Evolutionary conservation across 345 rosid species (phyloP), one percentile per base, ranked within the genome.

Genomic region (Conringia planisiliqua): DNA sequence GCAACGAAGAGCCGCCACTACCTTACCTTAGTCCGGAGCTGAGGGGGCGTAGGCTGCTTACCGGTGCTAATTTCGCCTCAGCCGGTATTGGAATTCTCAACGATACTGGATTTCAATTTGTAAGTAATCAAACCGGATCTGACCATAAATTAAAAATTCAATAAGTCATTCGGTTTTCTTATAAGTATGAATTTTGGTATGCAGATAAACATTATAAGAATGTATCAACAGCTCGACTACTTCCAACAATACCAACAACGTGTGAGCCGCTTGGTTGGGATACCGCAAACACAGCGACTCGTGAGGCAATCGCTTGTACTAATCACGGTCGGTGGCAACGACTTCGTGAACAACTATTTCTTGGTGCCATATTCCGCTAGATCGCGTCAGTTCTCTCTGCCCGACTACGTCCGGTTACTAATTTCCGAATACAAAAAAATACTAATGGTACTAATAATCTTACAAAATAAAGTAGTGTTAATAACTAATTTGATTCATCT

Each of bases 51-150:
- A 87, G 40, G 40, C 82, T 94, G 5, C 89, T 91, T 48, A 80
- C 84, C 6, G 96, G 97, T 68, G 98, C 98, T 54, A 94, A 91
- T 42, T 94, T 94, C 26, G 98, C 98, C 46, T 94, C 98, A 0
- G 96, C 98, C 35, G 97, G 98, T 11, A 86, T 94, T 1, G 98
- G 98, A 29, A 81, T 94, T 51, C 91, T 91, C 70, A 89, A 94
- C 47, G 98, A 94, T 68, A 94, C 97, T 3, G 98, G 98, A 13
- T 4, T 87, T 51, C 98, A 94, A 70, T 94, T 91, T 43, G 97
- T 91, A 83, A 67, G 92, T 79, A 52, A 54, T 0, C 7, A 55
- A 70, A 55, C 66, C 35, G 42, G 59, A 30, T 26, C 13, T 50
- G 11, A 10, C 11, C 12, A 22, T 10, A 3, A 5, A 16, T 17